A percentile compares a stretch with the other conserved stretches of the same genome.
These are phyloP conservation scores for Daldinia caldariorum DNA, from an alignment of 495 filamentous ascomycete species.

Conservation along the genomic window DNA sequence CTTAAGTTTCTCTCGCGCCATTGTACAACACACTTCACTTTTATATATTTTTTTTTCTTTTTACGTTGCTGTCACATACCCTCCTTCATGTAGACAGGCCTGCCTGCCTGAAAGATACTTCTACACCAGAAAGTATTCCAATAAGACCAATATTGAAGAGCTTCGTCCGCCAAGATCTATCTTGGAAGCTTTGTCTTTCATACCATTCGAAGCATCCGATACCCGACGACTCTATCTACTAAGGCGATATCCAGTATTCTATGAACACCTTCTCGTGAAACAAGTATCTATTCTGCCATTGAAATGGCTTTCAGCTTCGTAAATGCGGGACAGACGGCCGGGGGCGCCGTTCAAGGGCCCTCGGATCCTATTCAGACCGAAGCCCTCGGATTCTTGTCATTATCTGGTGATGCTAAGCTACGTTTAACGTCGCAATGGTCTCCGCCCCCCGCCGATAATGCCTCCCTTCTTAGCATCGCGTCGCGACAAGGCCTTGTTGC, in stretches of 20 bases:
- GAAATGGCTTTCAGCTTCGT: conserved; percentile 76
- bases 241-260: conserved; percentile 15
- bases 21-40: conserved; percentile 15
- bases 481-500: conserved; percentile 82
- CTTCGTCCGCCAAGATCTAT: conserved; percentile 1
- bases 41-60: conserved; percentile 14
- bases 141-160: background rate
- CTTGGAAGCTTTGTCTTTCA: background rate
- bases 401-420: conserved; percentile 83
- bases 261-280: conserved; percentile 30
- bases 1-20: conserved; percentile 23
- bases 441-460: conserved; percentile 76
- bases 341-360: conserved; percentile 58
- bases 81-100: conserved; percentile 2
- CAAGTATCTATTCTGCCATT: conserved; percentile 20
- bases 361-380: conserved; percentile 70
- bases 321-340: conserved; percentile 45
- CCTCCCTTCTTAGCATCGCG: conserved; percentile 87
- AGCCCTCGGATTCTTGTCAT: conserved; percentile 83
- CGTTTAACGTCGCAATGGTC: conserved; percentile 85
- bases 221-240: conserved; percentile 18
- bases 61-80: background rate
- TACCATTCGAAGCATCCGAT: background rate
- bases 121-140: background rate
- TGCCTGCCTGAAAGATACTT: background rate